phyloP scores from a whole-genome alignment of 345 rosid genomes.

The Stellera chamaejasme region DNA sequence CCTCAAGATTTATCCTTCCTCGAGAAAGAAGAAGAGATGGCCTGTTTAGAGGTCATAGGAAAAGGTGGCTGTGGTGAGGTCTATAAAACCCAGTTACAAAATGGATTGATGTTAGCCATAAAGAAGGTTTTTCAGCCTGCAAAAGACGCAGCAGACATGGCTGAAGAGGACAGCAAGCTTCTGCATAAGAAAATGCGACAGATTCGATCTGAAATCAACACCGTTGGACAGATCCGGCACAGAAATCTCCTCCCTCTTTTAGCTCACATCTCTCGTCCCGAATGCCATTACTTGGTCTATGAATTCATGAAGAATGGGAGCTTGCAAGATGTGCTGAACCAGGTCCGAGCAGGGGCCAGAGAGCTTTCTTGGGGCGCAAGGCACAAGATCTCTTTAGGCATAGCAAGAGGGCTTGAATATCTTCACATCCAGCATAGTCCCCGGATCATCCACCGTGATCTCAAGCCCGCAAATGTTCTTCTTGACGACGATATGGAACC shows the following conservation, averaged over 20 bases:
- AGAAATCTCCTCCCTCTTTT: constrained; percentile 69
- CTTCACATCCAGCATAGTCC: constrained; percentile 68
- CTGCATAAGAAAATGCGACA: constrained; percentile 77
- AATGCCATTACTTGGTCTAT: constrained; percentile 74
- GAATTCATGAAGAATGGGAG: constrained; percentile 96
- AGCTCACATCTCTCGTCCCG: constrained; percentile 69
- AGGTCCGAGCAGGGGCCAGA: constrained; percentile 32
- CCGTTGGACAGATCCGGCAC: constrained; percentile 81
- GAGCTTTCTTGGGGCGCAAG: constrained; percentile 68
- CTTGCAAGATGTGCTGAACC: constrained; percentile 45
- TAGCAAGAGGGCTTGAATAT: constrained; percentile 85
- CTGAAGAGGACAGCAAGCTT: constrained; percentile 58
- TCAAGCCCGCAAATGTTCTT: constrained; percentile 84
- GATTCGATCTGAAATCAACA: constrained; percentile 65
- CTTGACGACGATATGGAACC: constrained; percentile 94
- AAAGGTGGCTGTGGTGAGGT: constrained; percentile 95
- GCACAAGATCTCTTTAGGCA: constrained; percentile 63
- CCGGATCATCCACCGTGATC: constrained; percentile 73
- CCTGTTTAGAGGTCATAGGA: constrained; percentile 51
- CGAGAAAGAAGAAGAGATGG: constrained; percentile 58
- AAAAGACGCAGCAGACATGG: constrained; percentile 55
- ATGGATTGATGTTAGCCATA: constrained; percentile 63
- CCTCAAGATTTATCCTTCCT: constrained; percentile 76
- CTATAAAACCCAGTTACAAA: constrained; percentile 65
- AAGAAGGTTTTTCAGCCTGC: constrained; percentile 73